A percentile compares a stretch with the other conserved stretches of the same genome.
Evolutionary conservation across 352 stramenopile genomes (phyloP).

Genomic region (Pythium utonaiense): DNA sequence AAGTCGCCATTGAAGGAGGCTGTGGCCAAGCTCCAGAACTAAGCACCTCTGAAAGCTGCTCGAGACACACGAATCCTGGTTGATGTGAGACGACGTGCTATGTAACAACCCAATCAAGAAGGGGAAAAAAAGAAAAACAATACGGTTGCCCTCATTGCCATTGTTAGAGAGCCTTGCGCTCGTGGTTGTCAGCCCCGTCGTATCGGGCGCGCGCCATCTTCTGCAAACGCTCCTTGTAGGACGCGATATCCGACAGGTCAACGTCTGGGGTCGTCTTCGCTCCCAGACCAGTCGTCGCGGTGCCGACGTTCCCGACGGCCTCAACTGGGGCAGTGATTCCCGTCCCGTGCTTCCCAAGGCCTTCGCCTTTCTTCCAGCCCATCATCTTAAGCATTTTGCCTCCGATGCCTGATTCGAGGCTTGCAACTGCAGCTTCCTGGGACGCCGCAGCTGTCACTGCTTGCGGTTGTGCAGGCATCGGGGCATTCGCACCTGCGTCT

Average conservation of each 20-base stretch:
- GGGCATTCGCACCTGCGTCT: not conserved
- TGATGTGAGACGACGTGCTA: not conserved
- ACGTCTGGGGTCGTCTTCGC: slow-evolving; percentile 32
- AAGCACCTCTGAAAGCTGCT: not conserved
- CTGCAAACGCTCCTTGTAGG: slow-evolving; percentile 64
- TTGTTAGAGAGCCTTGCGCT: slow-evolving; percentile 8
- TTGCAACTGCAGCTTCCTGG: slow-evolving; percentile 10
- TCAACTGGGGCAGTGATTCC: slow-evolving; percentile 71
- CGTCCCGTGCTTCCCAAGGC: slow-evolving; percentile 74
- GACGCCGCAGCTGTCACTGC: not conserved
- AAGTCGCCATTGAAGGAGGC: slow-evolving; percentile 73
- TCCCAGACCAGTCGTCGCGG: slow-evolving; percentile 54
- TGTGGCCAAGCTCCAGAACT: slow-evolving; percentile 50
- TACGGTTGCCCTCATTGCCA: not conserved
- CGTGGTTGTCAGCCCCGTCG: slow-evolving; percentile 28
- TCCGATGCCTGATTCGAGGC: slow-evolving; percentile 63
- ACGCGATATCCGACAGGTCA: slow-evolving; percentile 43
- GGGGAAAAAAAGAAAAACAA: not conserved
- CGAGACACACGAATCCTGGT: not conserved
- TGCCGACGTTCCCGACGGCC: slow-evolving; percentile 34
- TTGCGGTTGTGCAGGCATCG: not conserved
- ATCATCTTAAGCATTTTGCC: slow-evolving; percentile 88
- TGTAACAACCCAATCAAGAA: not conserved
- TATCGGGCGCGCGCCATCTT: slow-evolving; percentile 59
- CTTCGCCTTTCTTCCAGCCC: slow-evolving; percentile 83